These are phyloP conservation scores for Chalciporus piperatus DNA, from an alignment of 768 basidiomycete species.

Conservation along the genomic window DNA sequence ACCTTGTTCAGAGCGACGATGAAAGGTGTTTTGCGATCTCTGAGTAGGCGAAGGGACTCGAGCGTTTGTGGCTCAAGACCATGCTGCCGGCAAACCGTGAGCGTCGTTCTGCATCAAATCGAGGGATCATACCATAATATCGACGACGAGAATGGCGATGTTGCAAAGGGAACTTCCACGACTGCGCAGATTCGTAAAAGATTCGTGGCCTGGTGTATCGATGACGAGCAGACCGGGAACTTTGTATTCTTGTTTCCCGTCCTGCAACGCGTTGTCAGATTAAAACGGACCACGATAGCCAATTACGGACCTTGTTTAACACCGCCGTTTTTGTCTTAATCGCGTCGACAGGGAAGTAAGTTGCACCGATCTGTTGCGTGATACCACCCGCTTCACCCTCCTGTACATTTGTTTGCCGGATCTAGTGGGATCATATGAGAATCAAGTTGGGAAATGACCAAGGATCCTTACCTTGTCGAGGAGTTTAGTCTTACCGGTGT, in stretches of 20 bases:
- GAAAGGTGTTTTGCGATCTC: conserved; percentile 95
- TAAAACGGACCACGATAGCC: neutral
- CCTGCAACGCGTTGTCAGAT: conserved; percentile 39
- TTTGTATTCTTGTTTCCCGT: conserved; percentile 86
- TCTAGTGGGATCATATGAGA: conserved; percentile 45
- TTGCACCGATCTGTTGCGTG: conserved; percentile 99
- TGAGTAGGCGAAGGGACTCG: conserved; percentile 88
- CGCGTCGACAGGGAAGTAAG: conserved; percentile 96
- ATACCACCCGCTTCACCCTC: conserved; percentile 99
- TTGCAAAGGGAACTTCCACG: conserved; percentile 97
- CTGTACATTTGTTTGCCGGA: conserved; percentile 99
- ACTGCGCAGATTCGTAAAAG: conserved; percentile 93
- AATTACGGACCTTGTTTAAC: conserved; percentile 69
- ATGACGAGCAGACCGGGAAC: conserved; percentile 95
- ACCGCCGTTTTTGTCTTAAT: conserved; percentile 92
- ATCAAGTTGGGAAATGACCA: neutral
- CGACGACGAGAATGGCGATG: conserved; percentile 97
- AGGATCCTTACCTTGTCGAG: conserved; percentile 77
- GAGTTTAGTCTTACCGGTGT: conserved; percentile 98
- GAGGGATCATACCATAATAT: conserved; percentile 77
- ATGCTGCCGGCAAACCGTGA: conserved; percentile 53
- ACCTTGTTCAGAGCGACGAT: conserved; percentile 98
- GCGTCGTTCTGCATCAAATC: neutral
- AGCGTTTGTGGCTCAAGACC: conserved; percentile 97
- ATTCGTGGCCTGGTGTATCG: conserved; percentile 99